Conservation (phyloP, 208 protist genomes). For the Leishmania gerbilli region DNA sequence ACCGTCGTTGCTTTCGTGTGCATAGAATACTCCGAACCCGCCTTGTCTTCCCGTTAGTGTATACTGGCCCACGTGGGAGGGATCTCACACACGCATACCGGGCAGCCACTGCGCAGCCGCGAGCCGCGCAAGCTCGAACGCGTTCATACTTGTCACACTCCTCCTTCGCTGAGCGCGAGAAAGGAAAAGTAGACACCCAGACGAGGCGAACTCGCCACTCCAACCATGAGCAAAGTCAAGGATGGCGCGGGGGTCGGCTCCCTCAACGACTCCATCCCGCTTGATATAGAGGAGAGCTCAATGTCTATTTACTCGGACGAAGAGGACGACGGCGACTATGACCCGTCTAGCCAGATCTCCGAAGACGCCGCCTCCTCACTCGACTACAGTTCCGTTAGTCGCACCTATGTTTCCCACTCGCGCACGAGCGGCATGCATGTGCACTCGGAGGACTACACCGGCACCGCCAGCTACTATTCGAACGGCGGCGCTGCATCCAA, state of each 20-base stretch:
- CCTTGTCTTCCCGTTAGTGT: not conserved
- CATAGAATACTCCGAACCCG: not conserved
- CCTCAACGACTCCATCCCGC: constrained; percentile 55
- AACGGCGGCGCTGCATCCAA: constrained; percentile 24
- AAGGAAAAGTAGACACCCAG: not conserved
- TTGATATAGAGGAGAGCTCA: constrained; percentile 42
- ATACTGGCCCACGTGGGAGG: not conserved
- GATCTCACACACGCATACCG: not conserved
- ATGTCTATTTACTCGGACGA: constrained; percentile 44
- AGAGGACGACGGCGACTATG: constrained; percentile 25
- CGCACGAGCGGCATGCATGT: constrained; percentile 8
- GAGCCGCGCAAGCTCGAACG: not conserved
- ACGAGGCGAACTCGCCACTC: not conserved
- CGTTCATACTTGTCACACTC: not conserved
- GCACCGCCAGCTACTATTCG: constrained; percentile 30
- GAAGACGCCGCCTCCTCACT: constrained; percentile 24
- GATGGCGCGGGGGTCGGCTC: constrained; percentile 52
- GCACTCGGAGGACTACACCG: constrained; percentile 24
- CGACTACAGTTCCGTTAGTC: constrained; percentile 38
- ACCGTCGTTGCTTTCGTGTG: not conserved
- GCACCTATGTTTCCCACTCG: constrained; percentile 25
- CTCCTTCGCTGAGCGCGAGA: not conserved
- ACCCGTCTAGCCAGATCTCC: constrained; percentile 16
- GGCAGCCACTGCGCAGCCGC: not conserved
- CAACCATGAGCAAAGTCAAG: constrained; percentile 71